phyloP scores from a whole-genome alignment of 139 green algal genomes.

The Chlamydomonas eustigma region DNA sequence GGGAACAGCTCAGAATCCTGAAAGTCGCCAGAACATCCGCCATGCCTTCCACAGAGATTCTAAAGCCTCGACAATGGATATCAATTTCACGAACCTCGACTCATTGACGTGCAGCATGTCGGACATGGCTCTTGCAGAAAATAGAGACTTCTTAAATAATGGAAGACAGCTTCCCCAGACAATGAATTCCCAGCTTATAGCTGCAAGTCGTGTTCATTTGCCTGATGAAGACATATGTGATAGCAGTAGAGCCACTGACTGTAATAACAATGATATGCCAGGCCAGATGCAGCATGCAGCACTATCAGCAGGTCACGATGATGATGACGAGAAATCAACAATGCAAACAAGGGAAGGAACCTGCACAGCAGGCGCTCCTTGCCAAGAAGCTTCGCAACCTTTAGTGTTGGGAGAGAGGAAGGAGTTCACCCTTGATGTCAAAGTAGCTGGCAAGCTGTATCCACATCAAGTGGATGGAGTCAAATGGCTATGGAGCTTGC shows the following conservation, averaged over 20 bases:
- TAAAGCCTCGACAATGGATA: too few species aligned
- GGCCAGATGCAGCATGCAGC: background rate
- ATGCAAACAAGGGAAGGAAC: background rate
- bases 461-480: conserved; percentile 60
- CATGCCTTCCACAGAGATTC: too few species aligned
- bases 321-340: background rate
- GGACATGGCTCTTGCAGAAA: background rate
- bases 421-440: background rate
- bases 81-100: background rate
- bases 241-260: too few species aligned
- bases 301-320: background rate
- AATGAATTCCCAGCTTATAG: too few species aligned
- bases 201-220: too few species aligned
- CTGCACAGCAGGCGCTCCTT: background rate
- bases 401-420: conserved; percentile 9
- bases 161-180: too few species aligned
- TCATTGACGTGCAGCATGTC: background rate
- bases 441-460: conserved; percentile 10
- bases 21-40: too few species aligned
- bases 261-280: background rate
- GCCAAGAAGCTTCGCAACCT: conserved; percentile 1
- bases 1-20: background rate
- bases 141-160: too few species aligned
- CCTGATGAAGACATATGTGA: too few species aligned
- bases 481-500: conserved; percentile 74